Conservation (phyloP, 371 early-diverging fungal genomes). For the Rhizopus stolonifer region DNA sequence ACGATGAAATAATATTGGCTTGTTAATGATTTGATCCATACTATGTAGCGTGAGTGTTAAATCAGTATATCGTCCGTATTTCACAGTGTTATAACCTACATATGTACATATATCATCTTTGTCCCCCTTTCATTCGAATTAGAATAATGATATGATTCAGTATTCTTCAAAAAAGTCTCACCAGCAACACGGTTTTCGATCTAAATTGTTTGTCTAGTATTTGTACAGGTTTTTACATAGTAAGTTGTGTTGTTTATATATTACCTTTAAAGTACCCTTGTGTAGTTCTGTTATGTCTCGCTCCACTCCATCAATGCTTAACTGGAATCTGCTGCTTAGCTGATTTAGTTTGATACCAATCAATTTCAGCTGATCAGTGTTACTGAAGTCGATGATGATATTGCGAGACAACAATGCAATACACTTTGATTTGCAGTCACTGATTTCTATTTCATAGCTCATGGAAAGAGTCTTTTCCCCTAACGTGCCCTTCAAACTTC, state of each 20-base stretch:
- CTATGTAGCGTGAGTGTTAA: conserved; percentile 8
- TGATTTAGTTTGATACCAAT: conserved; percentile 10
- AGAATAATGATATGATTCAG: conserved; percentile 6
- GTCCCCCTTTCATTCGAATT: conserved; percentile 7
- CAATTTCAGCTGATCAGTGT: conserved; percentile 3
- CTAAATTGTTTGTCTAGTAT: conserved; percentile 14
- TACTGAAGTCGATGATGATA: conserved; percentile 11
- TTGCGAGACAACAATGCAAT: conserved; percentile 8
- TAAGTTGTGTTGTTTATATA: conserved; percentile 13
- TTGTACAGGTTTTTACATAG: conserved; percentile 14
- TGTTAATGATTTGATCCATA: conserved; percentile 12
- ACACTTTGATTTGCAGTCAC: conserved; percentile 10
- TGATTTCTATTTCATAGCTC: conserved; percentile 9
- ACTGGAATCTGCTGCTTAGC: conserved; percentile 8
- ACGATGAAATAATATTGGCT: conserved; percentile 12
- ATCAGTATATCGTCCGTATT: conserved; percentile 12
- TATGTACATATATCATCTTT: conserved; percentile 16
- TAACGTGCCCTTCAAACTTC: conserved; percentile 9
- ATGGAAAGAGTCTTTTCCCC: conserved; percentile 7
- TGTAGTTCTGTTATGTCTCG: conserved; percentile 11
- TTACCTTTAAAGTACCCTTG: conserved; percentile 14
- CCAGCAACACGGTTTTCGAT: conserved; percentile 13
- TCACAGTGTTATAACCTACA: conserved; percentile 20
- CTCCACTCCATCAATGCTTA: conserved; percentile 10
- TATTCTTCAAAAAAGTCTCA: conserved; percentile 8